These are phyloP conservation scores for Huiozyma sinensis DNA, from an alignment of 805 yeast genomes.

Conservation along the genomic window DNA sequence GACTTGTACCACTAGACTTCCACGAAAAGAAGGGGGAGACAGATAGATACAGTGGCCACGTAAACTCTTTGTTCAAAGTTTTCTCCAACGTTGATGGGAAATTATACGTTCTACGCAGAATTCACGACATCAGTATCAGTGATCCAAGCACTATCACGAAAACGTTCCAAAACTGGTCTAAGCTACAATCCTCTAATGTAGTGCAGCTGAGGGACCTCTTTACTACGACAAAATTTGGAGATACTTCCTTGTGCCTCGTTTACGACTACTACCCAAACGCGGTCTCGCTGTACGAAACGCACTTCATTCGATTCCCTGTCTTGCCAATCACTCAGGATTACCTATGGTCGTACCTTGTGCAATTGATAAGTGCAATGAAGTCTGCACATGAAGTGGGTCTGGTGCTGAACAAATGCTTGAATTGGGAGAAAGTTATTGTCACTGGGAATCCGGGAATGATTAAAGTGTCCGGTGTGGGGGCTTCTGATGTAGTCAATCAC, in stretches of 20 bases:
- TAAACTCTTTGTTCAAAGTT: conserved; percentile 65
- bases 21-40: conserved; percentile 28
- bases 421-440: conserved; percentile 59
- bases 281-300: conserved; percentile 57
- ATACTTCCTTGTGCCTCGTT: conserved; percentile 60
- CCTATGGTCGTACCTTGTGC: conserved; percentile 70
- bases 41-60: conserved; percentile 37
- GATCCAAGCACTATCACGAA: conserved; percentile 49
- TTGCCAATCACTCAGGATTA: conserved; percentile 44
- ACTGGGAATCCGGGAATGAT: conserved; percentile 59
- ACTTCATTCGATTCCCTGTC: conserved; percentile 34
- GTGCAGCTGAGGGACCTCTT: conserved; percentile 71
- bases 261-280: conserved; percentile 82
- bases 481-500: conserved; percentile 49
- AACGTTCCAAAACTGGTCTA: conserved; percentile 57
- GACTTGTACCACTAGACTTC: conserved; percentile 70
- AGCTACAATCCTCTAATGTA: conserved; percentile 39
- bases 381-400: conserved; percentile 56
- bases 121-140: conserved; percentile 44
- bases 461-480: conserved; percentile 61
- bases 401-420: conserved; percentile 40
- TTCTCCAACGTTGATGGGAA: conserved; percentile 69
- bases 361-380: conserved; percentile 59
- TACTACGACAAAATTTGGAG: conserved; percentile 78
- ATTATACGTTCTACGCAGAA: conserved; percentile 62